These are phyloP conservation scores for Helianthus tuberosus DNA, from an alignment of 129 eudicot species.

Conservation along the genomic window DNA sequence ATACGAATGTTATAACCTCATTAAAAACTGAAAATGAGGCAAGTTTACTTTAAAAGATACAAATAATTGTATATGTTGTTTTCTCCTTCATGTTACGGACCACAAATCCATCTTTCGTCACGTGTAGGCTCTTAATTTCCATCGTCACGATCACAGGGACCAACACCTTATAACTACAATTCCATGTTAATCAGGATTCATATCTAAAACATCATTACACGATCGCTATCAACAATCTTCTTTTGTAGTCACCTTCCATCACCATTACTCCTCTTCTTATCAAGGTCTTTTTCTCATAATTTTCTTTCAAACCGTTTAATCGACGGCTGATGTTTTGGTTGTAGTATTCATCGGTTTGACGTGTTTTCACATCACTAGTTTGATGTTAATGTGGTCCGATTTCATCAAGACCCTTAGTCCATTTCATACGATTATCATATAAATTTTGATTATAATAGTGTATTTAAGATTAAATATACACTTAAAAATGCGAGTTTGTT, in stretches of 20 bases:
- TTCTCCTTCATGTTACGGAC: not conserved
- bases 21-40: no score
- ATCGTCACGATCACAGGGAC: slow-evolving; percentile 17
- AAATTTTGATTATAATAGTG: no score
- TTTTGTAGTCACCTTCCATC: slow-evolving; percentile 1
- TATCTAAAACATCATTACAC: not conserved
- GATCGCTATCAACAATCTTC: not conserved
- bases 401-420: no score
- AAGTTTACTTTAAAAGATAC: no score
- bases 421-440: no score
- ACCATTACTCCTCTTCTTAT: not conserved
- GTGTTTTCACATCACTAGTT: slow-evolving; percentile 2
- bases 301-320: not conserved
- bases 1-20: no score
- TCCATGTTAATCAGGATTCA: not conserved
- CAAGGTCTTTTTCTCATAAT: slow-evolving; percentile 4
- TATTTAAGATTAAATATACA: no score
- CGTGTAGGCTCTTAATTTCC: slow-evolving; percentile 5
- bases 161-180: not conserved
- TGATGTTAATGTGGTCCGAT: not conserved
- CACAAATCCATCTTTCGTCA: slow-evolving; percentile 24
- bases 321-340: not conserved
- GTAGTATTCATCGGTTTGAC: not conserved
- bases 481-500: no score
- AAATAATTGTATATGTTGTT: no score